phyloP scores from a whole-genome alignment of 352 stramenopile genomes.

The Phytophthora parvispora region DNA sequence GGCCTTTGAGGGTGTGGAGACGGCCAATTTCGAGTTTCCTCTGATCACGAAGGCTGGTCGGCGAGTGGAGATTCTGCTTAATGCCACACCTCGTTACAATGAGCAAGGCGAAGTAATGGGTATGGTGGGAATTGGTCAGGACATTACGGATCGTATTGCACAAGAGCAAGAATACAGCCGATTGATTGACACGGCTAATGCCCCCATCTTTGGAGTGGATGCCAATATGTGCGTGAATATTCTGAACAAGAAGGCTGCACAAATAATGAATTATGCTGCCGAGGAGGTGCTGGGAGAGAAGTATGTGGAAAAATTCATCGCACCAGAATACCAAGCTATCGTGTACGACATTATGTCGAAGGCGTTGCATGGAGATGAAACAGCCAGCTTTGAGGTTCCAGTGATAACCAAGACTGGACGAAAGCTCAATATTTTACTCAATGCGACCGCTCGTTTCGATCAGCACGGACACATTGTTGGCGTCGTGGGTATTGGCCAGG shows the following conservation, averaged over 20 bases:
- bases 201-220: conserved; percentile 80
- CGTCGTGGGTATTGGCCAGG: conserved; percentile 71
- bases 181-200: conserved; percentile 82
- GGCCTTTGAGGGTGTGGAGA: conserved; percentile 63
- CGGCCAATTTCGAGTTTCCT: conserved; percentile 87
- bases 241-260: conserved; percentile 69
- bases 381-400: conserved; percentile 76
- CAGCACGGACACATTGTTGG: conserved; percentile 57
- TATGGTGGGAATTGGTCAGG: conserved; percentile 82
- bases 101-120: conserved; percentile 77
- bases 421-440: conserved; percentile 58
- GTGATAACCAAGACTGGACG: conserved; percentile 57
- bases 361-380: conserved; percentile 63
- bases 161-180: conserved; percentile 77
- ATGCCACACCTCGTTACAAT: conserved; percentile 76
- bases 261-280: conserved; percentile 61
- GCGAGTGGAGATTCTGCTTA: conserved; percentile 61
- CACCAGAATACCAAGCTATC: conserved; percentile 56
- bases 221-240: conserved; percentile 71
- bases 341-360: conserved; percentile 65
- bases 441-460: conserved; percentile 62
- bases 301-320: conserved; percentile 71
- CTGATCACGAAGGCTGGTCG: conserved; percentile 59
- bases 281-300: conserved; percentile 71
- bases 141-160: conserved; percentile 67